Evolutionary conservation across 2,329 filamentous ascomycete species (phyloP).

Genomic region (Diaporthe capsici): DNA sequence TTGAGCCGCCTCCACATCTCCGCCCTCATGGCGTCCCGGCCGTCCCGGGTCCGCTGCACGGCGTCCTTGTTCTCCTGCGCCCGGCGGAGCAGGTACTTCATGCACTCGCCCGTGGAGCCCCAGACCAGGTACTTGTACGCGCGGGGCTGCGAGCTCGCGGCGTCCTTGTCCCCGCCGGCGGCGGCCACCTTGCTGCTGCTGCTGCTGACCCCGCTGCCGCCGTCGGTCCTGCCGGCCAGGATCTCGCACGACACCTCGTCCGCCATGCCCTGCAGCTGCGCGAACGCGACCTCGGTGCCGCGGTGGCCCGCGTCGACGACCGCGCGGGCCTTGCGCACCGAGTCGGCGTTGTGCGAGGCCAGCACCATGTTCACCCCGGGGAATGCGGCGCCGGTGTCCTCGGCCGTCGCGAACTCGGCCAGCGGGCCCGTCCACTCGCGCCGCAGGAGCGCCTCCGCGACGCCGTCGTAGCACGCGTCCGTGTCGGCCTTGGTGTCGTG

Average conservation of each 20-base stretch:
- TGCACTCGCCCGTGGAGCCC: slow-evolving; percentile 83
- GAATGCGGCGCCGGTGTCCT: slow-evolving; percentile 58
- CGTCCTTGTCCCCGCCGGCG: slow-evolving; percentile 35
- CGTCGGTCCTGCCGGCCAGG: slow-evolving; percentile 45
- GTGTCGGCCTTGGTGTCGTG: slow-evolving; percentile 81
- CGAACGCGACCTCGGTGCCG: slow-evolving; percentile 69
- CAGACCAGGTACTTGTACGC: slow-evolving; percentile 79
- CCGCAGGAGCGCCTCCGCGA: slow-evolving; percentile 76
- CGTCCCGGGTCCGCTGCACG: slow-evolving; percentile 72
- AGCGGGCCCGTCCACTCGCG: slow-evolving; percentile 72
- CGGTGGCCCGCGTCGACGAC: slow-evolving; percentile 62
- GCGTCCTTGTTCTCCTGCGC: slow-evolving; percentile 83
- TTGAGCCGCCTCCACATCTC: slow-evolving; percentile 72
- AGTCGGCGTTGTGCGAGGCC: slow-evolving; percentile 85
- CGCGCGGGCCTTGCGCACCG: slow-evolving; percentile 71
- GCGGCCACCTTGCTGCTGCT: slow-evolving; percentile 1
- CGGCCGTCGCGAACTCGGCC: slow-evolving; percentile 51
- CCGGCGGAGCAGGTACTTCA: slow-evolving; percentile 83
- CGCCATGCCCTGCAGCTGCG: slow-evolving; percentile 95
- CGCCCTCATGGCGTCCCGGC: slow-evolving; percentile 72
- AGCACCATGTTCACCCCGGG: slow-evolving; percentile 77
- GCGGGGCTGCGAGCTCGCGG: slow-evolving; percentile 47
- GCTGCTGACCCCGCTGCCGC: background rate
- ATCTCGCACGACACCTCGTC: slow-evolving; percentile 86
- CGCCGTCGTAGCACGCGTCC: slow-evolving; percentile 79